Evolutionary conservation across 2,329 filamentous ascomycete species (phyloP).

Genomic region (Alternaria triticimaculans): DNA sequence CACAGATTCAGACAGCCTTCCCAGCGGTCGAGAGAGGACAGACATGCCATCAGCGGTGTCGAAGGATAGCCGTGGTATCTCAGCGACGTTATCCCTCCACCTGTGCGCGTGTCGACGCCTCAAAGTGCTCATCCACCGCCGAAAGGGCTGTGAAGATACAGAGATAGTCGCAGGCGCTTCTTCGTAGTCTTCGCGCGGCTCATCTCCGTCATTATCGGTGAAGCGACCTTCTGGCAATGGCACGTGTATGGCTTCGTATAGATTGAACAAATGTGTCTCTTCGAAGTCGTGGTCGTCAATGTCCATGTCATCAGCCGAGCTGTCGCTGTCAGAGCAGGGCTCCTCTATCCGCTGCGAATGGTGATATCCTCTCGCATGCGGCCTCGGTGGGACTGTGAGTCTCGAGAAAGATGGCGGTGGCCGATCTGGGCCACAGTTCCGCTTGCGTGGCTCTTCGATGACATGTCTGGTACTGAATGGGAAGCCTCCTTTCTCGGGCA

Average conservation of each 20-base stretch:
- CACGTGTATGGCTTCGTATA: constrained; percentile 43
- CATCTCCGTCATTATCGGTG: constrained; percentile 26
- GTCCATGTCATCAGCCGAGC: constrained; percentile 17
- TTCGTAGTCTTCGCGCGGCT: constrained; percentile 9
- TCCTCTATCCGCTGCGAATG: constrained; percentile 7
- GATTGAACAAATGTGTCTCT: constrained; percentile 31
- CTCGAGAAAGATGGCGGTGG: constrained; percentile 23
- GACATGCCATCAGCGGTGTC: constrained; percentile 32
- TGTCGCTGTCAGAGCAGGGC: constrained; percentile 12
- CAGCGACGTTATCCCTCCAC: constrained; percentile 46
- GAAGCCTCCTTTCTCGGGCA: constrained; percentile 24
- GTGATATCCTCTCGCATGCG: constrained; percentile 16
- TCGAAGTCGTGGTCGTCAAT: constrained; percentile 21
- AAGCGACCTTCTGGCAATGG: constrained; percentile 33
- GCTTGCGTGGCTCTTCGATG: constrained; percentile 30
- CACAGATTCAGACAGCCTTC: constrained; percentile 17
- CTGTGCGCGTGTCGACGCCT: constrained; percentile 60
- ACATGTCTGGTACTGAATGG: constrained; percentile 4
- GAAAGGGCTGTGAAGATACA: constrained; percentile 60
- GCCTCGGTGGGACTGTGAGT: constrained; percentile 14
- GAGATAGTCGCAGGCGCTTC: background rate
- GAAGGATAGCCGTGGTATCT: constrained; percentile 44
- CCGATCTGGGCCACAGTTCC: constrained; percentile 24
- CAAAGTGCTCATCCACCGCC: constrained; percentile 75
- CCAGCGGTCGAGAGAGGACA: constrained; percentile 12